These are phyloP conservation scores for Mortierella sp. DNA, from an alignment of 371 early-diverging fungal genomes.

Conservation along the genomic window DNA sequence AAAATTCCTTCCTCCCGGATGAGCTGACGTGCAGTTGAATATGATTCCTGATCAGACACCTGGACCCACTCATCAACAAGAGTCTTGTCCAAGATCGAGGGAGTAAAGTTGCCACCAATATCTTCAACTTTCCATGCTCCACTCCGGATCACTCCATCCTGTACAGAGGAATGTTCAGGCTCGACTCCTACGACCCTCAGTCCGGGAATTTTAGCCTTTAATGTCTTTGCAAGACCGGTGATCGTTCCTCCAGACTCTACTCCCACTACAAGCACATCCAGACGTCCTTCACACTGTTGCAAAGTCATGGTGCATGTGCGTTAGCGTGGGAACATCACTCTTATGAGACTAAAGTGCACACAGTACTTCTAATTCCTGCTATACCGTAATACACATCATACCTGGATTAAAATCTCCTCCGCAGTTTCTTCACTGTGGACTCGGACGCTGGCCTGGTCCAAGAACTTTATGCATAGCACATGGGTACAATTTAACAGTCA, in stretches of 20 bases:
- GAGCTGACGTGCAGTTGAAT: constrained; percentile 76
- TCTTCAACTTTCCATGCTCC: constrained; percentile 83
- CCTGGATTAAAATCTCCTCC: constrained; percentile 75
- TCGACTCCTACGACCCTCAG: constrained; percentile 76
- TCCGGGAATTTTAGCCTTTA: constrained; percentile 67
- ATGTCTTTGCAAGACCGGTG: constrained; percentile 68
- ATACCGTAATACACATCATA: too few species aligned
- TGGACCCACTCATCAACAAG: constrained; percentile 79
- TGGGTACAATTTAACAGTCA: too few species aligned
- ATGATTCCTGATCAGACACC: constrained; percentile 78
- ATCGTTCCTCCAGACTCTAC: constrained; percentile 80
- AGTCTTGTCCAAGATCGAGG: constrained; percentile 64
- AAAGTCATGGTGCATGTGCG: not conserved
- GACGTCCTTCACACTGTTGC: constrained; percentile 52
- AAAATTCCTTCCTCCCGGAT: constrained; percentile 75
- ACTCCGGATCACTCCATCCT: constrained; percentile 45
- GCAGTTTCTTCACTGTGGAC: constrained; percentile 63
- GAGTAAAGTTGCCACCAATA: constrained; percentile 77
- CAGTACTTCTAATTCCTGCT: too few species aligned
- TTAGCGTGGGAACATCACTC: not conserved
- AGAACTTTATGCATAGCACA: too few species aligned
- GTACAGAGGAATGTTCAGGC: constrained; percentile 72
- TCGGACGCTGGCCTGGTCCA: constrained; percentile 32
- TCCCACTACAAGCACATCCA: constrained; percentile 78
- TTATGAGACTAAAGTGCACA: too few species aligned